Base-by-base conservation (phyloP, 768 basidiomycete species). In the Pleurotus platypus region DNA sequence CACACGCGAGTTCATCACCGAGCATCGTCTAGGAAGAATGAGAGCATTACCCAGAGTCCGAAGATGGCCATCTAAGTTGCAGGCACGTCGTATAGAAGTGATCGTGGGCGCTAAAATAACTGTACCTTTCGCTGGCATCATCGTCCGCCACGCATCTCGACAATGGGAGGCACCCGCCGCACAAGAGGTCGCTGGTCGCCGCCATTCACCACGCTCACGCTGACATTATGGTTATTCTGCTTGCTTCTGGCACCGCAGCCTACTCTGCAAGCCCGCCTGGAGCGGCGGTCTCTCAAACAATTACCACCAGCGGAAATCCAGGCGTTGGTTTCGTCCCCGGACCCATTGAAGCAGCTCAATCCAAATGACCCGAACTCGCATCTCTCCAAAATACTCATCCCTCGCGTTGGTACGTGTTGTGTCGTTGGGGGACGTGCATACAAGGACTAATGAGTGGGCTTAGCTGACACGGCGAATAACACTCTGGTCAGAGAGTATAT, bases 401-500 rank as follows among this genome's bases (percentile, higher is more conserved):
- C 96, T 18, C 78, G 96, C 62, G 73, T 86, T 51, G 78, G 92
- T 89, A 74, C 64, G 85, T 79, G 15, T 38, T 2, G 48, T 2
- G 22, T 60, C 39, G 50, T 57, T 24, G 6, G 46, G 7, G 2
- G 13, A 58, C 55, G 4, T 63, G 46, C 13, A 30, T 54, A 7
- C n/a, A 37, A 20, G 30, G 35, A 53, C 38, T 46, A 18, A 57
- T 22, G 16, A 35, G 24, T 18, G 12, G 6, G 49, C 9, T 35
- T 58, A 89, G 89, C 85, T 59, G 89, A 82, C 63, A 88, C 87
- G 15, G 80, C 77, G 45, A 92, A 88, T 63, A 94, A 83, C 66
- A 94, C 93, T 4, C 66, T 86, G 22, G 94, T 95, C 61, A 83
- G 89, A 53, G 78, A 90, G 55, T 89, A 97, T 64, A 89, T 98